Base-by-base conservation (phyloP, 176 grass and related monocot genomes). In the Neostapfia colusana region DNA sequence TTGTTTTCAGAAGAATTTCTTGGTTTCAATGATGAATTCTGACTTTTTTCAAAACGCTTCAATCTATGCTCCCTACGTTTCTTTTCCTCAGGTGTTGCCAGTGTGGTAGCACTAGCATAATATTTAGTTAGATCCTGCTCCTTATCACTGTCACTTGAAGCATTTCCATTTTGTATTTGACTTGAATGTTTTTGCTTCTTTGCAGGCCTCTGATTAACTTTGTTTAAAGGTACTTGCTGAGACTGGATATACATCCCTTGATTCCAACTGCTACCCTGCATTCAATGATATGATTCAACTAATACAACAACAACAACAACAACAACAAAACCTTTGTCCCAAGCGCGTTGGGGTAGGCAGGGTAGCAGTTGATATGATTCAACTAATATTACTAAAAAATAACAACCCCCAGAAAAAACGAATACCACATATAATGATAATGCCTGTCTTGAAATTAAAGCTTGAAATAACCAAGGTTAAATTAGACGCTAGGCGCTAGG, bases 81-180 rank as follows among this genome's bases (percentile, higher is more conserved):
- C 82, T 88, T 94, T 87, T 98, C 95, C 73, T 98, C 95, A 16
- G 87, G 91, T 51, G 84, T 87, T 66, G 89, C 89, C 75, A 94
- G 24, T 76, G 91, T 60, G 11, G 79, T 88, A 66, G 91, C 95
- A 82, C 73, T 92, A 12, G 87, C 63, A 79, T 90, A 90, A 83
- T 90, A 90, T 86, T 90, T 94, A 16, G 91, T 94, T 65, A 98
- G 69, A 44, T 86, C 85, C 70, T 81, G 85, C 60, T 98, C 89
- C 76, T 98, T 92, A 58, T 98, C 91, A 58, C 91, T 98, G 42
- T 94, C 91, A 69, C 95, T 93, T 76, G 87, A 98, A 84, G 72
- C 83, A 45, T 90, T 82, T 23, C 78, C 84, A 81, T 88, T 94
- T 74, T 85, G 81, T 48, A 79, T 42, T 83, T 72, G 43, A 79